Conservation (phyloP, 2,329 filamentous ascomycete species). For the Arachnopeziza araneosa region DNA sequence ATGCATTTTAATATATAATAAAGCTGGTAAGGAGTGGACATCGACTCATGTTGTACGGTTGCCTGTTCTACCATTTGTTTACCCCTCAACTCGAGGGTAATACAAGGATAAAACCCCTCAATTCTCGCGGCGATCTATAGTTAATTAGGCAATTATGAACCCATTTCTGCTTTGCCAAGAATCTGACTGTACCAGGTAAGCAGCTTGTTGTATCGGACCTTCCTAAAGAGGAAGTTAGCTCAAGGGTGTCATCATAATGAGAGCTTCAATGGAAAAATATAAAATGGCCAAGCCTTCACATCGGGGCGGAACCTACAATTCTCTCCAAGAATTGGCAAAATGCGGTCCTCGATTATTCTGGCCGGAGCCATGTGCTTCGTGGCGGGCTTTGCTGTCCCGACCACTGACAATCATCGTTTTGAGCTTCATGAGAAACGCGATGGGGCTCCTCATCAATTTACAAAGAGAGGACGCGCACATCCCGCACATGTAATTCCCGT, state of each 20-base stretch:
- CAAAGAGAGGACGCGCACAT: constrained; percentile 8
- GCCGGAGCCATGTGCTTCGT: constrained; percentile 2
- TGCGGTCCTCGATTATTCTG: constrained; percentile 4
- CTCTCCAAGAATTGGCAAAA: neutral
- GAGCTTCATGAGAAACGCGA: constrained; percentile 12
- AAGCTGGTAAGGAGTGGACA: no score
- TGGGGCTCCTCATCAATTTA: constrained; percentile 10
- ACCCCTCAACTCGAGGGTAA: no score
- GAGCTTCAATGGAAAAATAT: neutral
- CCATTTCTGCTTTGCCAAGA: neutral
- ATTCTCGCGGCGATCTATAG: no score
- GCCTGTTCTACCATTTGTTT: no score
- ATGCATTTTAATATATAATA: no score
- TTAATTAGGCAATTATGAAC: no score
- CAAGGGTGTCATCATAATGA: neutral
- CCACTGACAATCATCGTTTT: constrained; percentile 2
- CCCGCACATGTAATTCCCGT: constrained; percentile 31
- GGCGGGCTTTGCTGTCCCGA: constrained; percentile 6
- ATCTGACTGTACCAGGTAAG: neutral
- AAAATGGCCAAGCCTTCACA: neutral
- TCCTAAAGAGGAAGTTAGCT: constrained; percentile 3
- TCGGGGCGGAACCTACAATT: neutral
- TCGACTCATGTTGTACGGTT: no score
- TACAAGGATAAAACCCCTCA: no score
- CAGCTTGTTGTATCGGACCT: neutral